Evolutionary conservation across 192 early-diverging fungal species (phyloP).

Genomic region (Dissophora ornata): DNA sequence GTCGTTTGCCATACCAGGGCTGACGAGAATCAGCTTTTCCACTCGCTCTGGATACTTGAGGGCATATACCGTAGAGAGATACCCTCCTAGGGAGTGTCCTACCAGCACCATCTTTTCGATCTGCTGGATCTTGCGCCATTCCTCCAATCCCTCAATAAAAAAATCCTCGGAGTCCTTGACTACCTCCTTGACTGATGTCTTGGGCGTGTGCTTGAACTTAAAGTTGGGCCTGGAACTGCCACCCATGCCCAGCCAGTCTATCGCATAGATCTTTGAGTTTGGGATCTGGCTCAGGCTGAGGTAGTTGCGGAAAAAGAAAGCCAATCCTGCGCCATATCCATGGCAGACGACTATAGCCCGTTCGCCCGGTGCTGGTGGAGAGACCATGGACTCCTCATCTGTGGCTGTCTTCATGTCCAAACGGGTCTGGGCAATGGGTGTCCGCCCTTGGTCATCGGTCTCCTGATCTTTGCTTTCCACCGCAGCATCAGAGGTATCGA

Average conservation of each 20-base stretch:
- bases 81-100: conserved; percentile 91
- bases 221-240: conserved; percentile 83
- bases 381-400: conserved; percentile 49
- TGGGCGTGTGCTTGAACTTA: conserved; percentile 50
- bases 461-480: conserved; percentile 24
- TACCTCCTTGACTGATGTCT: conserved; percentile 59
- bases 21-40: conserved; percentile 87
- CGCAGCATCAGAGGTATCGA: conserved; percentile 33
- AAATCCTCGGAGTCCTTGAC: conserved; percentile 77
- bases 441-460: conserved; percentile 51
- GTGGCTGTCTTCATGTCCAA: conserved; percentile 38
- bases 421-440: conserved; percentile 44
- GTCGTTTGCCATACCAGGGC: conserved; percentile 70
- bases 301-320: conserved; percentile 77
- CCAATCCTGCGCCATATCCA: conserved; percentile 84
- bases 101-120: conserved; percentile 88
- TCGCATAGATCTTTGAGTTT: conserved; percentile 70
- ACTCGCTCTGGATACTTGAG: conserved; percentile 88
- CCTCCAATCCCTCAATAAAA: conserved; percentile 92
- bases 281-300: conserved; percentile 61
- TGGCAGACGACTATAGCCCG: conserved; percentile 75
- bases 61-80: conserved; percentile 87
- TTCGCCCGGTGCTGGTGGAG: conserved; percentile 45
- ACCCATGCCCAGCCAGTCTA: conserved; percentile 98
- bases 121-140: conserved; percentile 81